Evolutionary conservation across 1,284 basidiomycete species (phyloP).

Genomic region (Trichosporon asahii): DNA sequence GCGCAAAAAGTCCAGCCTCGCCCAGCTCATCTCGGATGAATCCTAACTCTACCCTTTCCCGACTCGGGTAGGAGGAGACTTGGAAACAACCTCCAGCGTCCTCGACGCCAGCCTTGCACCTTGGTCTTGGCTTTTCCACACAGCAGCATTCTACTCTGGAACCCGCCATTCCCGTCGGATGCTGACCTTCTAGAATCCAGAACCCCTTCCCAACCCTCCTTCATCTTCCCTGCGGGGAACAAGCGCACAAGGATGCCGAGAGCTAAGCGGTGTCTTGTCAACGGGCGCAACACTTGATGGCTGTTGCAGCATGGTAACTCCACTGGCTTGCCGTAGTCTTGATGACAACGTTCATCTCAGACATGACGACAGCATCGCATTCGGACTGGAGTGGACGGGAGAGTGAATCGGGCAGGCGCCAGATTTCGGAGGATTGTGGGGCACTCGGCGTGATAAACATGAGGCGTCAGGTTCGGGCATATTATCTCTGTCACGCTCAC

Average conservation of each 20-base stretch:
- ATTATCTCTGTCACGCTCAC: neutral
- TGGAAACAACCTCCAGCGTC: neutral
- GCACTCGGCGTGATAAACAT: neutral
- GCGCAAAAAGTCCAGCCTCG: neutral
- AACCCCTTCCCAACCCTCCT: neutral
- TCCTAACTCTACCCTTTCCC: neutral
- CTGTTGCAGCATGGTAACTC: neutral
- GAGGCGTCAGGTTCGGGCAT: neutral
- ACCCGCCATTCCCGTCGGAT: slow-evolving; percentile 3
- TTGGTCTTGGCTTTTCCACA: too few species aligned
- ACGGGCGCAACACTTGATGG: neutral
- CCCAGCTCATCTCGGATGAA: neutral
- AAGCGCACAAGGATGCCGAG: neutral
- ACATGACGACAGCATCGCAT: neutral
- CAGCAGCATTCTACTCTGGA: neutral
- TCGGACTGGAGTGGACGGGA: neutral
- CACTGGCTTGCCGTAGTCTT: neutral
- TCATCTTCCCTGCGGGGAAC: neutral
- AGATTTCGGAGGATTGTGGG: neutral
- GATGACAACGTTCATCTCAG: neutral
- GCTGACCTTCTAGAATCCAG: neutral
- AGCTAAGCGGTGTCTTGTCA: neutral
- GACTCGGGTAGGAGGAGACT: neutral
- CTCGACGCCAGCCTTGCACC: neutral
- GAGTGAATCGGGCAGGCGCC: neutral